These are phyloP conservation scores for Boletus sp. DNA, from an alignment of 768 basidiomycete genomes.

Conservation along the genomic window DNA sequence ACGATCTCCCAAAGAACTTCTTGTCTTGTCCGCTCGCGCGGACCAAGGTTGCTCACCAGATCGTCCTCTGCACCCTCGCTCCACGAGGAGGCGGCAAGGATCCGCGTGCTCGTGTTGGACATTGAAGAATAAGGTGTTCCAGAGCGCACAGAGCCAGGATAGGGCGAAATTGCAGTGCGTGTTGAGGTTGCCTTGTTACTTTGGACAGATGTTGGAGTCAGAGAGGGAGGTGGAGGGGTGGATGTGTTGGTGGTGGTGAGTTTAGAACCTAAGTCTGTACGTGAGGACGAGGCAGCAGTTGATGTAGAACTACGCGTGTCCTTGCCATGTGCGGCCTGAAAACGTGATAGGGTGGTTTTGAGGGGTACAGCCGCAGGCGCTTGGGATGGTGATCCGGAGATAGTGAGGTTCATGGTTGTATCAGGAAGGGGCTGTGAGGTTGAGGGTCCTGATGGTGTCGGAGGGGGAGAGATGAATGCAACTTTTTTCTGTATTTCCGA, in stretches of 20 bases:
- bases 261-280: conserved; percentile 56
- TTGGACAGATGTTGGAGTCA: conserved; percentile 57
- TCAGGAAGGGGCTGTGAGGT: conserved; percentile 53
- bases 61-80: conserved; percentile 94
- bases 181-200: conserved; percentile 58
- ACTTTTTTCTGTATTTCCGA: conserved; percentile 78
- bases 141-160: conserved; percentile 71
- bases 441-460: conserved; percentile 54
- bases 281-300: conserved; percentile 58
- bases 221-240: conserved; percentile 53
- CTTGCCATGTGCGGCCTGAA: conserved; percentile 71
- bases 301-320: conserved; percentile 65
- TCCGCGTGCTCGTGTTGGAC: conserved; percentile 68
- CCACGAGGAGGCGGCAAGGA: conserved; percentile 81
- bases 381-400: conserved; percentile 30
- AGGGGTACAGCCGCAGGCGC: conserved; percentile 31
- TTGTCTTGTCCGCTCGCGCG: conserved; percentile 90
- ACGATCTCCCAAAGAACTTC: conserved; percentile 98
- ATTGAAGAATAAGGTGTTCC: conserved; percentile 80
- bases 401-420: conserved; percentile 37
- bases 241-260: conserved; percentile 43
- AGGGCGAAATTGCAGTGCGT: conserved; percentile 63
- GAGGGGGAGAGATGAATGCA: conserved; percentile 81
- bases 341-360: conserved; percentile 75
- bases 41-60: conserved; percentile 88